These are phyloP conservation scores for Syzygium malaccense DNA, from an alignment of 441 rosid genomes.

Conservation along the genomic window DNA sequence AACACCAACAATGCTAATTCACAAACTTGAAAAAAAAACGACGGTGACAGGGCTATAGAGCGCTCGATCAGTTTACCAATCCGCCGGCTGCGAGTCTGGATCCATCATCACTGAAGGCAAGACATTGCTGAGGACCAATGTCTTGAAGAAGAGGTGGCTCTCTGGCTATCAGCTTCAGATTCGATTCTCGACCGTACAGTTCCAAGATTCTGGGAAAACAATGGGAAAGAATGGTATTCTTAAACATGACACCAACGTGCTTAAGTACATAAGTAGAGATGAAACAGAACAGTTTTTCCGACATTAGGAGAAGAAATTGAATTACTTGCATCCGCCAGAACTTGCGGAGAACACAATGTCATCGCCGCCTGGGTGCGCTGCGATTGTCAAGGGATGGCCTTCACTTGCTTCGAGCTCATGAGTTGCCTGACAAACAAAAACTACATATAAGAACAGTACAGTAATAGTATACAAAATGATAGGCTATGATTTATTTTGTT, in stretches of 20 bases:
- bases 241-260: neutral
- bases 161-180: slow-evolving; percentile 42
- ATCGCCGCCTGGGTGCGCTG: slow-evolving; percentile 82
- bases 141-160: slow-evolving; percentile 48
- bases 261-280: neutral
- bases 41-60: neutral
- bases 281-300: neutral
- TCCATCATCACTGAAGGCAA: slow-evolving; percentile 83
- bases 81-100: slow-evolving; percentile 81
- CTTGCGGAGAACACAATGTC: slow-evolving; percentile 71
- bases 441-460: neutral
- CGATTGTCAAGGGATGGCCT: slow-evolving; percentile 53
- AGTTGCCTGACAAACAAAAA: slow-evolving; percentile 31
- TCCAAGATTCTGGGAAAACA: slow-evolving; percentile 56
- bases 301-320: neutral
- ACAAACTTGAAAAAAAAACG: neutral
- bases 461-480: neutral
- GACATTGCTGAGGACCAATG: slow-evolving; percentile 71
- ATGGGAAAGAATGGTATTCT: neutral
- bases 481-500: neutral
- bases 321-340: slow-evolving; percentile 80
- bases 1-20: neutral
- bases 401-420: slow-evolving; percentile 61
- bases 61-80: slow-evolving; percentile 29
- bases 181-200: slow-evolving; percentile 37